Base-by-base conservation (phyloP, 108 stramenopile species). In the Pseudonitzschia pungens region DNA sequence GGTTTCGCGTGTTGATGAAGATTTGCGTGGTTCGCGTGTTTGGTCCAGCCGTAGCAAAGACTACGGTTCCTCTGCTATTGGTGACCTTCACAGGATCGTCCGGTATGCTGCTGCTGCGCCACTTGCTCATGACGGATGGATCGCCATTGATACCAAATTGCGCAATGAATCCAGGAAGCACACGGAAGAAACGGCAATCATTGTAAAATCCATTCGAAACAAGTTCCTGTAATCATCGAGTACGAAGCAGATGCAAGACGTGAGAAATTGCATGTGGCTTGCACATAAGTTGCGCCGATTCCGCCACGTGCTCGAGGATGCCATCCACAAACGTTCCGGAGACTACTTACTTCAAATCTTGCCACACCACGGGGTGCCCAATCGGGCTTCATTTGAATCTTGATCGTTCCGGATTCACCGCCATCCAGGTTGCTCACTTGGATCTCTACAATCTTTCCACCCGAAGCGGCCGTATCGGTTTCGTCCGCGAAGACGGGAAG, bases 131-230 rank as follows among this genome's bases (percentile, higher is more conserved):
- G 16, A 89, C 81, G 4, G 59, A 73, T 15, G 90, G 93, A 70
- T 92, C 73, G 7, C 93, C 90, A 59, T 88, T 90, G 64, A 98
- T 95, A 9, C 97, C 97, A 73, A 96, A 96, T 71, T 98, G 97
- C 4, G 90, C 85, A 0, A 98, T 85, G 79, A 98, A 98, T 12
- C 90, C 91, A 15, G 91, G 84, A 32, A 97, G 72, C 0, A 97
- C 97, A 24, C 96, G 94, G 67, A 97, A 97, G 68, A 94, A 77
- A 11, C 92, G 88, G 62, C 88, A 87, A 42, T 81, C 76, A 24
- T 91, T 79, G 59, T 84, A 94, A 78, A 94, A 94, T 1, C 70
- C 75, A 36, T 77, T 43, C 22, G 63, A 54, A 0, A 77, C 87
- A 11, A 94, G 70, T 31, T 88, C 81, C 78, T 78, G 29, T 7